A percentile compares a stretch with the other conserved stretches of the same genome.
These are phyloP conservation scores for Penicillium decumbens DNA, from an alignment of 2,329 filamentous ascomycete species.

Conservation along the genomic window DNA sequence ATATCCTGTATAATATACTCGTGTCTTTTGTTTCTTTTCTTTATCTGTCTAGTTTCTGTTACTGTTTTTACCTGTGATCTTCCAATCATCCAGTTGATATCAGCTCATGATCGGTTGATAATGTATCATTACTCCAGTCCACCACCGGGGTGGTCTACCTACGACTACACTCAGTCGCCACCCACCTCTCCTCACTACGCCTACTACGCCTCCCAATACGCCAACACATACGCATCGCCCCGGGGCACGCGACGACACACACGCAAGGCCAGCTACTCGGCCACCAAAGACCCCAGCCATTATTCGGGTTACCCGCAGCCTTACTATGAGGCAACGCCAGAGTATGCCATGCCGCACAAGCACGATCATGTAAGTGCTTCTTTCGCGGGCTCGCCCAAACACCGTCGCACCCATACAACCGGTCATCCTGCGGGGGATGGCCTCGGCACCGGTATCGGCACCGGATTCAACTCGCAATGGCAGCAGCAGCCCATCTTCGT, in stretches of 20 bases:
- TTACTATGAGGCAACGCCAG: conserved; percentile 46
- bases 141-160: conserved; percentile 46
- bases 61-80: conserved; percentile 15
- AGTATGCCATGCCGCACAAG: conserved; percentile 51
- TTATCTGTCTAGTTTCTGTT: conserved; percentile 17
- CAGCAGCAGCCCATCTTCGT: conserved; percentile 53
- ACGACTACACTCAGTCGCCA: conserved; percentile 47
- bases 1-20: conserved; percentile 47
- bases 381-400: conserved; percentile 38
- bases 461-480: conserved; percentile 32
- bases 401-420: conserved; percentile 49
- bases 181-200: conserved; percentile 50
- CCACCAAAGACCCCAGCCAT: conserved; percentile 41
- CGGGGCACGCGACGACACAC: conserved; percentile 48
- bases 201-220: conserved; percentile 54
- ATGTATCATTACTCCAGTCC: conserved; percentile 48
- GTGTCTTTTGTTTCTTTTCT: conserved; percentile 26
- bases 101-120: conserved; percentile 36
- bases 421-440: conserved; percentile 30
- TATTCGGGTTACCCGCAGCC: conserved; percentile 45
- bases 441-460: conserved; percentile 26
- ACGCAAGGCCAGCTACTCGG: conserved; percentile 54
- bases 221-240: conserved; percentile 46
- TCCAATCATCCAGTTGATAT: neutral
- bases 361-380: conserved; percentile 66